Evolutionary conservation across 73 alveolate genomes (phyloP).

Genomic region (Paramecium tetraurelia): DNA sequence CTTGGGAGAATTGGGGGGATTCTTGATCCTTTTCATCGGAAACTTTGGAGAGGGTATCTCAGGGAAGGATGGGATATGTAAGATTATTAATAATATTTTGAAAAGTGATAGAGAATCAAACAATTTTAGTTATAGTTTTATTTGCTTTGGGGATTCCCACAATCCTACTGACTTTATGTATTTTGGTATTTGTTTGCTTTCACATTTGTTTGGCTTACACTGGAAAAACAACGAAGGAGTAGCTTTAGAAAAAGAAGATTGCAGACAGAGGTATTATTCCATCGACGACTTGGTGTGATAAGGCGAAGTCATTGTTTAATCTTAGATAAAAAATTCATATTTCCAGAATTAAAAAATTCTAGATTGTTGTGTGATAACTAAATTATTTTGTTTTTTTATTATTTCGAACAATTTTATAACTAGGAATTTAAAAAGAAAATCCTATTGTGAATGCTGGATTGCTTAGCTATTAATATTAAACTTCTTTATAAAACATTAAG

Average conservation of each 20-base stretch:
- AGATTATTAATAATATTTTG: not conserved
- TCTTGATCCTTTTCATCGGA: conserved; percentile 47
- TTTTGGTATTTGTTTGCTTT: conserved; percentile 35
- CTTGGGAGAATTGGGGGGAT: conserved; percentile 59
- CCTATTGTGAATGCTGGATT: not conserved
- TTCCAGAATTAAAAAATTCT: not conserved
- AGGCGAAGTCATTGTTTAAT: conserved; percentile 36
- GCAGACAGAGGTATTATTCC: not conserved
- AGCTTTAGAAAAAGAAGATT: not conserved
- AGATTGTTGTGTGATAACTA: not conserved
- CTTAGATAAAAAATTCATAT: conserved; percentile 19
- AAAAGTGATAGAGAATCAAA: conserved; percentile 48
- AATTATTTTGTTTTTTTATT: not conserved
- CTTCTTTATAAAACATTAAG: not conserved
- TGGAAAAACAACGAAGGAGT: conserved; percentile 61
- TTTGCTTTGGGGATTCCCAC: conserved; percentile 59
- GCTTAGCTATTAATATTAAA: not conserved
- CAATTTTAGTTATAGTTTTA: conserved; percentile 52
- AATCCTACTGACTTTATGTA: conserved; percentile 41
- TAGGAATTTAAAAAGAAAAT: not conserved
- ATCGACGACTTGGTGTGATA: conserved; percentile 50
- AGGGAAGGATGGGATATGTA: conserved; percentile 44
- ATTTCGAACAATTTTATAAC: not conserved
- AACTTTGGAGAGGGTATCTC: conserved; percentile 52
- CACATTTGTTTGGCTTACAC: conserved; percentile 49